Percentiles rank a stretch among this genome's conserved stretches.
Conservation (phyloP, 2,329 filamentous ascomycete species). For the Colletotrichum sidae region DNA sequence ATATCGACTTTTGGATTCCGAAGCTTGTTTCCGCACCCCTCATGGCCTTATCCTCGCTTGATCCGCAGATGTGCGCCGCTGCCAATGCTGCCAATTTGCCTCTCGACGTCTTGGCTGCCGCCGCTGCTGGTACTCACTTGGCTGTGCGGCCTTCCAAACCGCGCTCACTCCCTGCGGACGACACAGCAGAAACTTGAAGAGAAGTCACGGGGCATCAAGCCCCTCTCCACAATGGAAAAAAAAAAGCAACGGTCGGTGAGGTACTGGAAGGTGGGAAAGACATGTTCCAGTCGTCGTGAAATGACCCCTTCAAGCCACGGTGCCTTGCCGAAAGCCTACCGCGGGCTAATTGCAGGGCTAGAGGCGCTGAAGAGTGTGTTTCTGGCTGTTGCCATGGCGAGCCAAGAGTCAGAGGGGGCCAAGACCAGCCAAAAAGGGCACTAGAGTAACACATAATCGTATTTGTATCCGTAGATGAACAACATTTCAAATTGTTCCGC, state of each 20-base stretch:
- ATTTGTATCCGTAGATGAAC: slow-evolving; percentile 19
- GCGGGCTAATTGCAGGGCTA: slow-evolving; percentile 15
- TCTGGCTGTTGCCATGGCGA: slow-evolving; percentile 29
- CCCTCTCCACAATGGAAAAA: background rate
- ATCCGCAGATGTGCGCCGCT: slow-evolving; percentile 12
- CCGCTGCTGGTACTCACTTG: background rate
- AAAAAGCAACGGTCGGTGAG: background rate
- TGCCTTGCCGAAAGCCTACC: slow-evolving; percentile 23
- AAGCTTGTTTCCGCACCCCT: slow-evolving; percentile 10
- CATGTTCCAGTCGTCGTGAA: slow-evolving; percentile 17
- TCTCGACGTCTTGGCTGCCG: slow-evolving; percentile 14
- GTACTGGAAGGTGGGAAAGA: slow-evolving; percentile 14
- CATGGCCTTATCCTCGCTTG: background rate
- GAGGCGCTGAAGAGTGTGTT: slow-evolving; percentile 1
- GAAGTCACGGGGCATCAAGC: background rate
- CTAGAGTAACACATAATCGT: background rate
- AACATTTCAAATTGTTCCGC: slow-evolving; percentile 1
- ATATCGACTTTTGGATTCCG: background rate
- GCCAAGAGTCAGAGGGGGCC: slow-evolving; percentile 23
- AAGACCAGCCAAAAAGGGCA: slow-evolving; percentile 4
- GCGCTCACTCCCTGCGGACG: too few relatives aligned
- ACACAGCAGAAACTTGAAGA: too few relatives aligned
- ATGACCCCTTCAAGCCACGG: slow-evolving; percentile 27
- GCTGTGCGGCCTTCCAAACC: too few relatives aligned
- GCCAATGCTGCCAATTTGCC: slow-evolving; percentile 25